phyloP scores from a whole-genome alignment of 106 monocot species.

The Cymbidium sinense region DNA sequence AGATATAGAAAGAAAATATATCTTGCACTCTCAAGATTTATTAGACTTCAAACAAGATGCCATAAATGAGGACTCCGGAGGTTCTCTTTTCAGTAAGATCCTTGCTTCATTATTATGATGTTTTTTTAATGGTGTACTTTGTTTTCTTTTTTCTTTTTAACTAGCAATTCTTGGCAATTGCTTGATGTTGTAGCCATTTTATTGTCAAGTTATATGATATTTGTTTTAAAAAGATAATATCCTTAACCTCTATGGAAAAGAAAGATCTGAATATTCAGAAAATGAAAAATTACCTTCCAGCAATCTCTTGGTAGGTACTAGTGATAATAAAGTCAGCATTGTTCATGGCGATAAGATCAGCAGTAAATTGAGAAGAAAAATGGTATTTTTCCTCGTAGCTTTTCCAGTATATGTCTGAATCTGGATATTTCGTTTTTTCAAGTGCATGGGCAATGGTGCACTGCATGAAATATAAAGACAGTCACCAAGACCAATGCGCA shows the following conservation, averaged over 20 bases:
- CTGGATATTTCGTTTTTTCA: slow-evolving; percentile 98
- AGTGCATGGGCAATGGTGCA: slow-evolving; percentile 95
- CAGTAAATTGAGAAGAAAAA: slow-evolving; percentile 96
- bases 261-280: not conserved
- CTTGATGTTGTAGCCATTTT: too few species aligned
- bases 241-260: not conserved
- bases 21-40: too few species aligned
- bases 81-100: too few species aligned
- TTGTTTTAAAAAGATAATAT: not conserved
- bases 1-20: too few species aligned
- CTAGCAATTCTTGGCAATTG: too few species aligned
- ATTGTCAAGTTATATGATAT: too few species aligned
- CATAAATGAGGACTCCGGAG: too few species aligned
- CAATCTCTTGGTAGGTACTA: slow-evolving; percentile 98
- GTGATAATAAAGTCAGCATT: slow-evolving; percentile 96
- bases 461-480: slow-evolving; percentile 29
- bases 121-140: too few species aligned
- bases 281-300: slow-evolving; percentile 62
- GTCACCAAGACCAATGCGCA: not conserved
- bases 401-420: slow-evolving; percentile 95
- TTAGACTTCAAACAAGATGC: too few species aligned
- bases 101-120: too few species aligned
- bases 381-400: slow-evolving; percentile 82
- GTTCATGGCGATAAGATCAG: slow-evolving; percentile 95
- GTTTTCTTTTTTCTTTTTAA: too few species aligned